Evolutionary conservation across 108 stramenopile species (phyloP), one percentile per base, ranked within the genome.

Genomic region (Mediolabrus comicus): DNA sequence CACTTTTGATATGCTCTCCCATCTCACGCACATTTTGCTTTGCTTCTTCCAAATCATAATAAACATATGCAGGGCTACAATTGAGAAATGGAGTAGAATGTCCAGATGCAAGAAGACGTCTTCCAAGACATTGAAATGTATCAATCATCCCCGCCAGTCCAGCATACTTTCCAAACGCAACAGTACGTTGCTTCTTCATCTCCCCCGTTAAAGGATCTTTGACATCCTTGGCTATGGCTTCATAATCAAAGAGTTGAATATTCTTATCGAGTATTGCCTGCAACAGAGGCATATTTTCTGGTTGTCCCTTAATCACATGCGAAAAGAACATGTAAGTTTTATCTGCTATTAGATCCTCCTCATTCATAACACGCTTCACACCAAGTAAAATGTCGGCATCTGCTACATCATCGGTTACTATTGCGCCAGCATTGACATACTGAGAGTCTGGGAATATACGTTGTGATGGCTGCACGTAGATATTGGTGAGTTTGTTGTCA

Each of bases 91-190:
- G 92, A 12, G 92, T 93, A 34, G 79, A 77, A 62, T 58, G 72
- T 5, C 87, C 83, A 55, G 71, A 60, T 34, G 77, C 64, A 31
- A 96, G 63, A 12, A 94, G 72, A n/a, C 86, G 86, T 61, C 87
- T 78, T 10, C 95, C 95, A 4, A 94, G 57, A 27, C 83, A 88
- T 55, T 90, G 89, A 35, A 94, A 77, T 5, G 77, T 77, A 73
- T 96, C 90, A 14, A 92, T 81, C 82, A 83, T 87, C 24, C 92
- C 95, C 5, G 95, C 95, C 14, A 87, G 71, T n/a, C 95, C 95
- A 2, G 92, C 95, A 69, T 78, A 96, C 41, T 81, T 65, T n/a
- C 95, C 95, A 71, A 96, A 96, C n/a, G 90, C 88, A 41, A 96
- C 91, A 10, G 85, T 59, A n/a, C 92, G 87, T 59, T 83, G 62